phyloP scores from a whole-genome alignment of 768 basidiomycete species.

The Leccinum imitatum region DNA sequence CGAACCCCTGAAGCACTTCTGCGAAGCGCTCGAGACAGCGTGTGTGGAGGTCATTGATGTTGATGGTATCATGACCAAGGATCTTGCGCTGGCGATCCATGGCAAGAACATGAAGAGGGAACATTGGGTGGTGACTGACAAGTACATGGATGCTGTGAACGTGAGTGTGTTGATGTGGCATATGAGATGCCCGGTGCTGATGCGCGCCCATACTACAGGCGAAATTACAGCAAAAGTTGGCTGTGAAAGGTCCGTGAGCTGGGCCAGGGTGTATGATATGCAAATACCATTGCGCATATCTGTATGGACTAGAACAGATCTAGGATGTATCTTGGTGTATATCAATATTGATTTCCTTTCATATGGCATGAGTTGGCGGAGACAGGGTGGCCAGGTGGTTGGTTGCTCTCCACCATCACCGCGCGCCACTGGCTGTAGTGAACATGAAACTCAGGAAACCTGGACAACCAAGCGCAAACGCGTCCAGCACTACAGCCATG shows the following conservation, averaged over 20 bases:
- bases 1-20: conserved; percentile 69
- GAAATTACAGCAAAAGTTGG: conserved; percentile 47
- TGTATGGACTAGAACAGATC: conserved; percentile 20
- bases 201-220: conserved; percentile 29
- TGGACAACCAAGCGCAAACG: conserved; percentile 4
- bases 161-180: conserved; percentile 42
- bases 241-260: conserved; percentile 24
- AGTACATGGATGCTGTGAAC: conserved; percentile 91
- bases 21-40: conserved; percentile 74
- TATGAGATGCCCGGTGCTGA: conserved; percentile 12
- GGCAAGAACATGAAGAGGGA: conserved; percentile 89
- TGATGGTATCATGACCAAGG: conserved; percentile 96
- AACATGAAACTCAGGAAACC: conserved; percentile 26
- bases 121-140: conserved; percentile 95
- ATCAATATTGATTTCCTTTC: conserved; percentile 7
- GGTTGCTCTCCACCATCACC: background rate
- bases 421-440: conserved; percentile 4
- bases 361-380: conserved; percentile 4
- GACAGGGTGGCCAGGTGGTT: background rate
- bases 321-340: conserved; percentile 24
- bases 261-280: conserved; percentile 14
- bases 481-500: conserved; percentile 5
- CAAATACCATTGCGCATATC: conserved; percentile 10
- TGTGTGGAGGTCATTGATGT: conserved; percentile 90
- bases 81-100: conserved; percentile 91